phyloP scores from a whole-genome alignment of 2,329 filamentous ascomycete species.

The Penicillium crustosum region DNA sequence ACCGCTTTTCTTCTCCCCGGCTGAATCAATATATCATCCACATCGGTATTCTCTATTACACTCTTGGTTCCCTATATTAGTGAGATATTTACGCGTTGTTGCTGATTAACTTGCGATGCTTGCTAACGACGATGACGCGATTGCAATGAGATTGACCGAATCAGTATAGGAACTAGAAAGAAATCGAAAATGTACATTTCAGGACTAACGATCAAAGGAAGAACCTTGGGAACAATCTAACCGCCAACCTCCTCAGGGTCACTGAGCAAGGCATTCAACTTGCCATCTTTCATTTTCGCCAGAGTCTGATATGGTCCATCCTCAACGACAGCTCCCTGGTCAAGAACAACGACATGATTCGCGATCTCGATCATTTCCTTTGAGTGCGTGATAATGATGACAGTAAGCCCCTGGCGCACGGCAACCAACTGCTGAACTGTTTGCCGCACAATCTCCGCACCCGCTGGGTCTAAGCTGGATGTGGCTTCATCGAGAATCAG shows the following conservation, averaged over 20 bases:
- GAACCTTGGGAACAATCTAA: not conserved
- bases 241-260: constrained; percentile 8
- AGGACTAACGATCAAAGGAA: not conserved
- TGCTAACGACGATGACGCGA: too few relatives aligned
- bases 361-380: constrained; percentile 83
- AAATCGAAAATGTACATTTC: not conserved
- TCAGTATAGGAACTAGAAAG: not conserved
- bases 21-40: not conserved
- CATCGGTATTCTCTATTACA: not conserved
- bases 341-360: constrained; percentile 68
- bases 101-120: too few relatives aligned
- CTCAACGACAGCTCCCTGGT: constrained; percentile 66
- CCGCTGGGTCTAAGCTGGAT: constrained; percentile 71
- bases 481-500: constrained; percentile 87
- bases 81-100: not conserved
- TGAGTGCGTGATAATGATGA: constrained; percentile 80
- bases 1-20: not conserved
- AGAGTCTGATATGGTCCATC: constrained; percentile 69
- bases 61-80: not conserved
- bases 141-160: not conserved
- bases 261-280: constrained; percentile 45
- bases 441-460: constrained; percentile 62
- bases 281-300: constrained; percentile 44
- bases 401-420: constrained; percentile 54
- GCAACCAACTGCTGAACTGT: constrained; percentile 59